A percentile compares a stretch with the other conserved stretches of the same genome.
phyloP scores from a whole-genome alignment of 148 eudicot genomes.

The Cornus controversa region DNA sequence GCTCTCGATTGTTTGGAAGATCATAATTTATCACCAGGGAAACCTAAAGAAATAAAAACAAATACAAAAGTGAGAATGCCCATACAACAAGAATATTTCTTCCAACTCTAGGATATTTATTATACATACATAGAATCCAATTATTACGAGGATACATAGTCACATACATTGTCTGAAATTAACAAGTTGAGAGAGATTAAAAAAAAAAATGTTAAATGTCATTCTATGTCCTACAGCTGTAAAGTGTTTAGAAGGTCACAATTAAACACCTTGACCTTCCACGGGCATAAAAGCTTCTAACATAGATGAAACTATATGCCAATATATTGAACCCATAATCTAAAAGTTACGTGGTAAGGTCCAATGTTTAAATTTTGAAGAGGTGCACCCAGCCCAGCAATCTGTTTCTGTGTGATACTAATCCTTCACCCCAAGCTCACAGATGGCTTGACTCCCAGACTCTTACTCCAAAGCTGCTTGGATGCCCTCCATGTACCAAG shows the following conservation, averaged over 20 bases:
- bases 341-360: background rate
- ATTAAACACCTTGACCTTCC: background rate
- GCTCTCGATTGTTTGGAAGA: slow-evolving; percentile 92
- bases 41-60: slow-evolving; percentile 41
- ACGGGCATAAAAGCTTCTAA: background rate
- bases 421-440: background rate
- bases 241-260: background rate
- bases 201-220: background rate
- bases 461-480: background rate
- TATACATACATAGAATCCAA: background rate
- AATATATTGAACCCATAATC: background rate
- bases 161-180: background rate
- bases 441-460: background rate
- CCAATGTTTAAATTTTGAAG: too few species aligned
- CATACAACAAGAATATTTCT: background rate
- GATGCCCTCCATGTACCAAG: too few species aligned
- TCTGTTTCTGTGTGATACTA: background rate
- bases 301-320: too few species aligned
- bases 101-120: background rate
- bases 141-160: background rate
- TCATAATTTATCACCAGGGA: slow-evolving; percentile 96
- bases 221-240: background rate
- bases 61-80: background rate
- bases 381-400: too few species aligned
- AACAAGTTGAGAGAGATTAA: background rate